A percentile compares a stretch with the other conserved stretches of the same genome.
These are phyloP conservation scores for Nigrospora sphaerica DNA, from an alignment of 2,329 filamentous ascomycete genomes.

Conservation along the genomic window DNA sequence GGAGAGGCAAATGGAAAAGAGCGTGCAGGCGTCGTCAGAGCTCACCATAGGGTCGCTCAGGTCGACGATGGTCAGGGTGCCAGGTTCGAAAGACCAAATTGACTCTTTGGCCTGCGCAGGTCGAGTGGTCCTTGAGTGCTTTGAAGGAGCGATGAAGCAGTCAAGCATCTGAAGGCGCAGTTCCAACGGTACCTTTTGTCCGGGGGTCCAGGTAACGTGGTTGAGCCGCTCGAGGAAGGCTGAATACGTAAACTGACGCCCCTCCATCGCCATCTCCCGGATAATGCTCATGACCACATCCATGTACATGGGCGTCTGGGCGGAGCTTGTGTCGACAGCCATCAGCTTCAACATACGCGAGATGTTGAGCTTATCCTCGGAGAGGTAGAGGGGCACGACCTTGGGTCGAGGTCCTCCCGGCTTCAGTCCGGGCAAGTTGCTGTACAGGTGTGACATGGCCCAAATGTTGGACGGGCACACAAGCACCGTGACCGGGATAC, in stretches of 20 bases:
- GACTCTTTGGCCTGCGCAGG: slow-evolving; percentile 5
- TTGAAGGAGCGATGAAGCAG: slow-evolving; percentile 34
- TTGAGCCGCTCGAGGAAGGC: slow-evolving; percentile 28
- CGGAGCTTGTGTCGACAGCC: slow-evolving; percentile 31
- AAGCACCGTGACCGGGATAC: slow-evolving; percentile 38
- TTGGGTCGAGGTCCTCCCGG: slow-evolving; percentile 19
- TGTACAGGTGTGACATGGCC: slow-evolving; percentile 32
- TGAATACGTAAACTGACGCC: slow-evolving; percentile 31
- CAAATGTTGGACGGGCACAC: slow-evolving; percentile 37
- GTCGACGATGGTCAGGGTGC: slow-evolving; percentile 49
- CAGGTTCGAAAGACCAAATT: slow-evolving; percentile 24
- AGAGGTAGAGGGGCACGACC: slow-evolving; percentile 35
- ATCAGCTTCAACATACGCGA: slow-evolving; percentile 44
- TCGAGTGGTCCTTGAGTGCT: slow-evolving; percentile 4
- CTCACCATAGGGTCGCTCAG: slow-evolving; percentile 48
- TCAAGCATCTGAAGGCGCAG: slow-evolving; percentile 43
- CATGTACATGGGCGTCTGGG: slow-evolving; percentile 40
- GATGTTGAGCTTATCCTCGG: slow-evolving; percentile 37
- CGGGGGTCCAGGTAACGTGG: slow-evolving; percentile 18
- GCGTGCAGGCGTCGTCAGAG: slow-evolving; percentile 41
- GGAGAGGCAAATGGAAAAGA: slow-evolving; percentile 49
- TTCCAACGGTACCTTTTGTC: slow-evolving; percentile 33
- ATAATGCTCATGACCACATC: slow-evolving; percentile 29
- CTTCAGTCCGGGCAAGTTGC: slow-evolving; percentile 20
- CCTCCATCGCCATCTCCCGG: slow-evolving; percentile 36